Evolutionary conservation across 1,139 yeast species (phyloP).

Genomic region (Yamadazyma buinensis): DNA sequence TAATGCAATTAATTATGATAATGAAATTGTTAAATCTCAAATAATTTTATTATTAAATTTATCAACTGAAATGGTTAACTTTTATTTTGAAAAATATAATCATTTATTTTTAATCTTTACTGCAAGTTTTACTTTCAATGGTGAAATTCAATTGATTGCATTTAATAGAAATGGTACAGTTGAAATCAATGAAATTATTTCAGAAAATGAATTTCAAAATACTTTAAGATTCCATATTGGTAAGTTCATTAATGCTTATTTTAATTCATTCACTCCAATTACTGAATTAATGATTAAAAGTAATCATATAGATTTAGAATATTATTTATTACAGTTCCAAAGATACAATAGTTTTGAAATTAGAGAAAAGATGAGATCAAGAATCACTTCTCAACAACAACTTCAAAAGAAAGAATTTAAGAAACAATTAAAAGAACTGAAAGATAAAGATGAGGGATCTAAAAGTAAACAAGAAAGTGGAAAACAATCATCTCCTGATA

Average conservation of each 20-base stretch:
- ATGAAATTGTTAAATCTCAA: slow-evolving; percentile 59
- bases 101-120: slow-evolving; percentile 24
- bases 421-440: not conserved
- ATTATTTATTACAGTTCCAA: slow-evolving; percentile 13
- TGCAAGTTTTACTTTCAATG: slow-evolving; percentile 26
- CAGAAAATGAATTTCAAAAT: slow-evolving; percentile 18
- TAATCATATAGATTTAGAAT: slow-evolving; percentile 22
- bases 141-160: slow-evolving; percentile 27
- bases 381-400: slow-evolving; percentile 8
- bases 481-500: not conserved
- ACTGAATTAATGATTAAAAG: slow-evolving; percentile 22
- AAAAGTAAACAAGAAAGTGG: not conserved
- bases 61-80: slow-evolving; percentile 19
- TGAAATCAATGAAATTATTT: slow-evolving; percentile 23
- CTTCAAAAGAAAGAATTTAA: slow-evolving; percentile 1
- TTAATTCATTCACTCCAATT: slow-evolving; percentile 19
- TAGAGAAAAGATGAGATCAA: slow-evolving; percentile 12
- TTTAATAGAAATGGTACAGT: slow-evolving; percentile 20
- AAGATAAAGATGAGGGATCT: not conserved
- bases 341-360: slow-evolving; percentile 11
- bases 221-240: slow-evolving; percentile 17
- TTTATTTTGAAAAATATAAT: slow-evolving; percentile 23
- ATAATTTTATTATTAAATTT: slow-evolving; percentile 64
- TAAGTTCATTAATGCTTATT: slow-evolving; percentile 18
- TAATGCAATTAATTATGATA: slow-evolving; percentile 53